Conservation (phyloP, 140 eudicot species). For the Cichorium intybus region DNA sequence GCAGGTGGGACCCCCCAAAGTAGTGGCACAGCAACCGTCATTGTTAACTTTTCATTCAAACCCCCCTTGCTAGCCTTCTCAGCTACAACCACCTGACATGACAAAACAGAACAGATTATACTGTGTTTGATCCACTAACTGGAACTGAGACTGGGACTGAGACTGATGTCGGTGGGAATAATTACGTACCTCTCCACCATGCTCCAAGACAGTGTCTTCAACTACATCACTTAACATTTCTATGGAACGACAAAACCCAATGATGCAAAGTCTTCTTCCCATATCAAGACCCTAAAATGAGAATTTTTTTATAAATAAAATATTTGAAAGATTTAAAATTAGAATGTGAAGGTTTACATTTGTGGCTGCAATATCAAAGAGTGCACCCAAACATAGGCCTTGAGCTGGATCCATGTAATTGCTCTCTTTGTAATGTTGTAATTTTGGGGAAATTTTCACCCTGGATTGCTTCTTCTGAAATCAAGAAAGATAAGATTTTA, state of each 20-base stretch:
- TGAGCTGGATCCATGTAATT: constrained; percentile 97
- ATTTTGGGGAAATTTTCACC: constrained; percentile 51
- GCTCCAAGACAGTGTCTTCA: constrained; percentile 94
- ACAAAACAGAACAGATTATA: background rate
- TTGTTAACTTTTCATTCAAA: constrained; percentile 75
- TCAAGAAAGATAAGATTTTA: constrained; percentile 21
- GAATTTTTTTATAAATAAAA: background rate
- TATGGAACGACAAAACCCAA: constrained; percentile 94
- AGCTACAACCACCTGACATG: constrained; percentile 71
- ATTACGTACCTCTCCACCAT: constrained; percentile 88
- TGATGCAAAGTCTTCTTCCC: constrained; percentile 92
- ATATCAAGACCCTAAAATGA: constrained; percentile 76
- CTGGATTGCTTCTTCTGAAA: constrained; percentile 70
- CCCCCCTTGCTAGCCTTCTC: constrained; percentile 81
- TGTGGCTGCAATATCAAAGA: constrained; percentile 95
- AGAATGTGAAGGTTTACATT: constrained; percentile 43
- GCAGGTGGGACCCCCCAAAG: constrained; percentile 99
- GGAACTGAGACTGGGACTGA: background rate
- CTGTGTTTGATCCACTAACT: background rate
- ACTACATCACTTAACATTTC: constrained; percentile 99
- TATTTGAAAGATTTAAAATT: background rate
- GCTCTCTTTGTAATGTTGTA: constrained; percentile 74
- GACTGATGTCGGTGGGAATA: background rate
- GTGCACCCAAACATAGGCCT: constrained; percentile 94
- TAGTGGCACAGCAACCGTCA: constrained; percentile 95